phyloP scores from a whole-genome alignment of 2,329 filamentous ascomycete genomes.

The Pleomassaria siparia region DNA sequence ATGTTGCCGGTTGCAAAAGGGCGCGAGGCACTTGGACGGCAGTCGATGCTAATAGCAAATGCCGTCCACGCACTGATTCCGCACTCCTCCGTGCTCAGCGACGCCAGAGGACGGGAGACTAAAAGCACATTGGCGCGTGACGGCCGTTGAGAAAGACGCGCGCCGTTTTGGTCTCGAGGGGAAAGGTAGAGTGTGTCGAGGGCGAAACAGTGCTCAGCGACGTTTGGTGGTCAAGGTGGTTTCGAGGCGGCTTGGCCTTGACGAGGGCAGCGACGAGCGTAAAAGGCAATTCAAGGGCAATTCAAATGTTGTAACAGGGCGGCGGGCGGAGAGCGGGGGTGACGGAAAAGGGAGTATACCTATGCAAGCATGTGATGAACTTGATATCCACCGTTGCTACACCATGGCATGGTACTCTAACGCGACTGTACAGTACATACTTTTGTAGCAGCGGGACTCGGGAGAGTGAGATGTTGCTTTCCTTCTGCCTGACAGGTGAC shows the following conservation, averaged over 20 bases:
- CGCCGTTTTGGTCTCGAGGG: neutral
- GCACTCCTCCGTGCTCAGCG: neutral
- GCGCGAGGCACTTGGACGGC: neutral
- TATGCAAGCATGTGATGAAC: neutral
- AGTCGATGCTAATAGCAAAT: neutral
- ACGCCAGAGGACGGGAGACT: conserved; percentile 7
- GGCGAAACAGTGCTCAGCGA: neutral
- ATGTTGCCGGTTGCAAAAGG: neutral
- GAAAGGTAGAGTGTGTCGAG: conserved; percentile 6
- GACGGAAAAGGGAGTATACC: neutral
- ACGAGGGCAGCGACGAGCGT: no score
- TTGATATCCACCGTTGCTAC: no score
- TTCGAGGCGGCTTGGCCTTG: neutral
- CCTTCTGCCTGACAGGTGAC: neutral
- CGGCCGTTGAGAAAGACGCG: conserved; percentile 3
- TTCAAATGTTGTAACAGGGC: no score
- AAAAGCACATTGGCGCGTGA: conserved; percentile 3
- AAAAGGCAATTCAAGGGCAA: no score
- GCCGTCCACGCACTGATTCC: neutral
- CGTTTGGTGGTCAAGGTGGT: neutral
- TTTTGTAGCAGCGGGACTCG: neutral
- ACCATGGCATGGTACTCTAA: no score
- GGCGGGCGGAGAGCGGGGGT: no score
- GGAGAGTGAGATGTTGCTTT: neutral
- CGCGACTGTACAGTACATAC: neutral